Conservation (phyloP, 2,329 filamentous ascomycete genomes). For the Teratosphaeria nubilosa region DNA sequence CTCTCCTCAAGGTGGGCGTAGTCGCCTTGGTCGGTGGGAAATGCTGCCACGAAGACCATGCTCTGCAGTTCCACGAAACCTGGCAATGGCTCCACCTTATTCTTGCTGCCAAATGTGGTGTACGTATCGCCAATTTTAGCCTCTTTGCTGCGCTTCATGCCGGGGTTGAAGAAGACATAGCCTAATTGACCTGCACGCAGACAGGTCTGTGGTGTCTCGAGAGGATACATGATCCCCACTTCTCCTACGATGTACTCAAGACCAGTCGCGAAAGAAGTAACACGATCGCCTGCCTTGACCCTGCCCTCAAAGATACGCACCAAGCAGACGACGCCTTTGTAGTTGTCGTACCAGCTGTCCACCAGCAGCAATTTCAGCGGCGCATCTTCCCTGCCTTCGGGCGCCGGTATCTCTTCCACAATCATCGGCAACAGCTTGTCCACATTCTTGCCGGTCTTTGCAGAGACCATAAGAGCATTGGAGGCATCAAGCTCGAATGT, state of each 20-base stretch:
- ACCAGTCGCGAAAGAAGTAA: slow-evolving; percentile 81
- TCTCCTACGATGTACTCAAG: slow-evolving; percentile 89
- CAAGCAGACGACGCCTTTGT: slow-evolving; percentile 83
- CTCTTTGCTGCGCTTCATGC: slow-evolving; percentile 94
- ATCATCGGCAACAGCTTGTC: slow-evolving; percentile 73
- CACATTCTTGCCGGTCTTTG: slow-evolving; percentile 88
- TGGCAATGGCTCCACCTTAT: slow-evolving; percentile 66
- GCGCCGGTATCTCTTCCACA: slow-evolving; percentile 73
- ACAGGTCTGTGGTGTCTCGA: slow-evolving; percentile 68
- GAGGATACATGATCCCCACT: slow-evolving; percentile 91
- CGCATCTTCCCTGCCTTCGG: slow-evolving; percentile 59
- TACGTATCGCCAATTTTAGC: slow-evolving; percentile 95
- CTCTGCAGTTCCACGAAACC: slow-evolving; percentile 96
- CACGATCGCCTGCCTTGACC: slow-evolving; percentile 68
- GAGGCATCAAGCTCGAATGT: slow-evolving; percentile 80
- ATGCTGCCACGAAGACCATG: slow-evolving; percentile 98
- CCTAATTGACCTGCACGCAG: slow-evolving; percentile 89
- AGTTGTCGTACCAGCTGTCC: slow-evolving; percentile 97
- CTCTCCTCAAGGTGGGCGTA: slow-evolving; percentile 83
- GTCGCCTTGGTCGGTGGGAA: slow-evolving; percentile 82
- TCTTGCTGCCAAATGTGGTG: slow-evolving; percentile 69
- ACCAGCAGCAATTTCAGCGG: slow-evolving; percentile 79
- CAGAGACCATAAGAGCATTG: slow-evolving; percentile 69
- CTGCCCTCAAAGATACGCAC: slow-evolving; percentile 86
- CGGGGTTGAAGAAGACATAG: slow-evolving; percentile 94